phyloP scores from a whole-genome alignment of 495 filamentous ascomycete species.

The Cetradonia linearis region DNA sequence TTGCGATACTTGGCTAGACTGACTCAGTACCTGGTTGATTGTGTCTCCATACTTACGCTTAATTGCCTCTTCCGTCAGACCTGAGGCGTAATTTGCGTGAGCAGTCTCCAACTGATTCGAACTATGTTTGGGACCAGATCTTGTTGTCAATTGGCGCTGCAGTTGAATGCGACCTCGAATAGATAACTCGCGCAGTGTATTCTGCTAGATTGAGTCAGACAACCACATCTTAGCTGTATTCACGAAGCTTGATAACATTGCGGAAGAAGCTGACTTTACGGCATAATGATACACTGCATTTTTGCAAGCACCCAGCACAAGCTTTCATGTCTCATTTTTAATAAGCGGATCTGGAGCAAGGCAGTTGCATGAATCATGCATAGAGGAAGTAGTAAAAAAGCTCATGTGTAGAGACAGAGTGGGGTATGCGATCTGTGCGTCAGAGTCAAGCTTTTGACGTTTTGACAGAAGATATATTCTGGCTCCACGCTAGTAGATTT shows the following conservation, averaged over 20 bases:
- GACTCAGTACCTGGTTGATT: conserved; percentile 4
- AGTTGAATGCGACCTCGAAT: background rate
- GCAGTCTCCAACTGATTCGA: background rate
- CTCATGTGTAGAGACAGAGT: background rate
- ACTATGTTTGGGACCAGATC: conserved; percentile 3
- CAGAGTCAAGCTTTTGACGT: background rate
- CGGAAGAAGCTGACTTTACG: conserved; percentile 1
- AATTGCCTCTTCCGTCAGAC: conserved; percentile 14
- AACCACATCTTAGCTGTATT: background rate
- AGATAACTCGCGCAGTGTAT: background rate
- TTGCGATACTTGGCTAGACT: background rate
- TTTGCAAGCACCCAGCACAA: conserved; percentile 8
- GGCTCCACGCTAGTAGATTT: background rate
- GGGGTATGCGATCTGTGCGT: conserved; percentile 9
- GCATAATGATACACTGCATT: conserved; percentile 1
- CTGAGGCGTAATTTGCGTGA: conserved; percentile 4
- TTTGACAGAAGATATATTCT: background rate
- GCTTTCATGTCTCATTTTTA: conserved; percentile 20
- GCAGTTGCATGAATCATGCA: background rate
- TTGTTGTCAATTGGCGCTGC: background rate
- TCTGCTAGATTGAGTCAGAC: background rate
- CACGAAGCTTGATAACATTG: background rate
- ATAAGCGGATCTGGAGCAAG: background rate
- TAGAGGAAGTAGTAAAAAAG: background rate
- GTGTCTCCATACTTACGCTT: conserved; percentile 17